phyloP scores from a whole-genome alignment of 164 flowering plant genomes.

The Stephania japonica region DNA sequence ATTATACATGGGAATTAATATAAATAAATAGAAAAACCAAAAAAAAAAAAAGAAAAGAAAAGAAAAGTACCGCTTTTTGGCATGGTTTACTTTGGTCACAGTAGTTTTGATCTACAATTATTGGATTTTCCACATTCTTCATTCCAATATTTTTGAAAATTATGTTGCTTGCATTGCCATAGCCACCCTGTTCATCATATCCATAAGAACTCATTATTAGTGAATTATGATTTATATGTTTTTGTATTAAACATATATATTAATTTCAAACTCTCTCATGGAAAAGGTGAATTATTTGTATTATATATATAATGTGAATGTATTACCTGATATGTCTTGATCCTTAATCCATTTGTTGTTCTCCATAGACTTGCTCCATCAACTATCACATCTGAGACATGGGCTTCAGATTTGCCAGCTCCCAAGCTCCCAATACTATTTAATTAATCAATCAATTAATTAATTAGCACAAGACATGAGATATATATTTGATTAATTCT shows the following conservation, averaged over 20 bases:
- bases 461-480: no score
- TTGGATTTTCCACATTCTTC: conserved; percentile 46
- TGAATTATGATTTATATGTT: neutral
- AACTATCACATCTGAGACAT: conserved; percentile 40
- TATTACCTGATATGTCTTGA: conserved; percentile 42
- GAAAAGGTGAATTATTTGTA: neutral
- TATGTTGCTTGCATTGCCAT: conserved; percentile 40
- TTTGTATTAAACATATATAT: neutral
- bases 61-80: conserved; percentile 37
- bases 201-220: neutral
- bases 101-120: conserved; percentile 50
- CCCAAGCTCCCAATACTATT: conserved; percentile 68
- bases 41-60: no score
- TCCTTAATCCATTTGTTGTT: conserved; percentile 57
- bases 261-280: no score
- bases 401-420: conserved; percentile 30
- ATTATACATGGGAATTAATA: neutral
- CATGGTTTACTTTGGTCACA: conserved; percentile 45
- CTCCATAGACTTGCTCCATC: conserved; percentile 38
- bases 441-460: no score
- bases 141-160: conserved; percentile 33
- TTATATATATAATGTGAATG: neutral
- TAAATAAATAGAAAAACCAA: neutral
- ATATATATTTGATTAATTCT: no score
- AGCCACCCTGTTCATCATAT: conserved; percentile 39